phyloP scores from a whole-genome alignment of 2,329 filamentous ascomycete genomes.

The Fusarium austroafricanum region DNA sequence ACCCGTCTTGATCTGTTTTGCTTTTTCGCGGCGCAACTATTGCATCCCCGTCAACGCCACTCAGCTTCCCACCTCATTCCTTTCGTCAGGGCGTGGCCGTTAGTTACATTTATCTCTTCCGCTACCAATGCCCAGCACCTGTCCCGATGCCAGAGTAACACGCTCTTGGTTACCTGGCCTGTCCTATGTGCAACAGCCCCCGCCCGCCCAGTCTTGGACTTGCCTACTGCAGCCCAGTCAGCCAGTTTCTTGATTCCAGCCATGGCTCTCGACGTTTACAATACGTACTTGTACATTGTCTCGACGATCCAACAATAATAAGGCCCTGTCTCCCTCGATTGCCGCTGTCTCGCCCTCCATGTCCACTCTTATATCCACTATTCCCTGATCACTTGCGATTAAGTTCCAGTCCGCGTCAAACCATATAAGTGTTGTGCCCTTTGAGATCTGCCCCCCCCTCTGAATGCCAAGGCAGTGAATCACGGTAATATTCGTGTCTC shows the following conservation, averaged over 20 bases:
- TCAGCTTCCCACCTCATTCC: conserved; percentile 43
- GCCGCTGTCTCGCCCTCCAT: conserved; percentile 30
- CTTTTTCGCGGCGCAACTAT: conserved; percentile 45
- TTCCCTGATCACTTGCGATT: conserved; percentile 24
- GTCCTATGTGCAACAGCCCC: conserved; percentile 43
- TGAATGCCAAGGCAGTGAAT: conserved; percentile 18
- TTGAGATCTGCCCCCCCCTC: neutral
- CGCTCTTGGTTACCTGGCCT: conserved; percentile 29
- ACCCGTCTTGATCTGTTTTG: conserved; percentile 34
- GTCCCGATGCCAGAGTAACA: conserved; percentile 25
- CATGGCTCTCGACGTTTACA: conserved; percentile 17
- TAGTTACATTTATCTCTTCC: conserved; percentile 35
- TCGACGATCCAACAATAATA: conserved; percentile 25
- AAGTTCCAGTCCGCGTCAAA: conserved; percentile 35
- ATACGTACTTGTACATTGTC: conserved; percentile 6
- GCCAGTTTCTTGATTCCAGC: conserved; percentile 33
- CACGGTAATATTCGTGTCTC: conserved; percentile 25
- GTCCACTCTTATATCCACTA: conserved; percentile 33
- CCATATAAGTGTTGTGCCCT: conserved; percentile 38
- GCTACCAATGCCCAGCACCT: neutral
- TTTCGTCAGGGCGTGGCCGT: conserved; percentile 37
- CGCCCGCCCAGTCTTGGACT: conserved; percentile 25
- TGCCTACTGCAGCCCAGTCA: conserved; percentile 29
- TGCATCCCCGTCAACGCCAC: conserved; percentile 42
- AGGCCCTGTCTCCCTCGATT: conserved; percentile 35